These are phyloP conservation scores for Staphylotrichum longicolle DNA, from an alignment of 495 filamentous ascomycete genomes.

Conservation along the genomic window DNA sequence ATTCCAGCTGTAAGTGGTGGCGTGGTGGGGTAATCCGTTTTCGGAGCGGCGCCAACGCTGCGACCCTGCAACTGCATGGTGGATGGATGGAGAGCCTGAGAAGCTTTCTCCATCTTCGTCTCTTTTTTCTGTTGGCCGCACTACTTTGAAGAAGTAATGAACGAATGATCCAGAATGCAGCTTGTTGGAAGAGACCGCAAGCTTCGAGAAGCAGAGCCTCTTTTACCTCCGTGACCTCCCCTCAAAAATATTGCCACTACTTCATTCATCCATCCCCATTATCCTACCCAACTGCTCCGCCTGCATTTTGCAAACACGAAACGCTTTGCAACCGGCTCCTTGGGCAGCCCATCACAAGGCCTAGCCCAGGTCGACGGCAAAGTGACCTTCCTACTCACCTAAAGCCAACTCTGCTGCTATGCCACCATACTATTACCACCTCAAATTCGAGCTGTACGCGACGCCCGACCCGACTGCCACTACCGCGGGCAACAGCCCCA, in stretches of 20 bases:
- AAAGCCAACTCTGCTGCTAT: slow-evolving; percentile 27
- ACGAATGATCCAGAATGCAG: slow-evolving; percentile 3
- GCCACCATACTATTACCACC: slow-evolving; percentile 90
- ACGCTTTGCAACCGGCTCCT: no score
- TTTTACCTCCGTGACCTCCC: slow-evolving; percentile 21
- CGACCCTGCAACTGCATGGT: background rate
- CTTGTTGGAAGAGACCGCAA: slow-evolving; percentile 2
- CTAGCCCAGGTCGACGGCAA: background rate
- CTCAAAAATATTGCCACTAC: slow-evolving; percentile 6
- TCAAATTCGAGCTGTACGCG: slow-evolving; percentile 79
- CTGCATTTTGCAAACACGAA: no score
- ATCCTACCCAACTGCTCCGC: background rate
- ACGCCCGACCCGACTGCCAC: slow-evolving; percentile 40
- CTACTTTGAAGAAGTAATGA: background rate
- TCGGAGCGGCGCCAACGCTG: background rate
- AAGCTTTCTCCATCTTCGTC: background rate
- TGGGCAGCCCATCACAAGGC: no score
- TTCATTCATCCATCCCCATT: background rate
- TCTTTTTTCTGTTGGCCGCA: background rate
- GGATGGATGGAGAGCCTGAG: background rate
- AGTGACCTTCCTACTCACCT: background rate
- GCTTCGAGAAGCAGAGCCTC: slow-evolving; percentile 18
- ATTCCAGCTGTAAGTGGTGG: background rate
- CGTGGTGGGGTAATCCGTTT: slow-evolving; percentile 1
- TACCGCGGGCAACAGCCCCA: background rate